A percentile compares a stretch with the other conserved stretches of the same genome.
phyloP scores from a whole-genome alignment of 768 basidiomycete species.

The Leccinum disarticulatum region DNA sequence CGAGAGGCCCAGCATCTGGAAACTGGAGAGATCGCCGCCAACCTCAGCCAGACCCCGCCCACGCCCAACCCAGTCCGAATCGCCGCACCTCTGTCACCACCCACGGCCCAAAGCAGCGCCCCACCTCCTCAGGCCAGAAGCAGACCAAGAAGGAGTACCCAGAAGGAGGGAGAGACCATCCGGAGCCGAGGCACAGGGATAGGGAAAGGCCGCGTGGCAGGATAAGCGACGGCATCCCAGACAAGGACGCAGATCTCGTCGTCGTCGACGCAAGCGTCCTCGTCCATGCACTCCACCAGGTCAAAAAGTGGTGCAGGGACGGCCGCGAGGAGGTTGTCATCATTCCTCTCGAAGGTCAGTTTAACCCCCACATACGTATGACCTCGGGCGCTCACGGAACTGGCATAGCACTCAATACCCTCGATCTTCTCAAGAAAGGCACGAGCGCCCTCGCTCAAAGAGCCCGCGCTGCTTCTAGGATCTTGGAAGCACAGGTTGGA shows the following conservation, averaged over 20 bases:
- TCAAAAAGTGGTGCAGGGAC: slow-evolving; percentile 81
- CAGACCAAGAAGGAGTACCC: slow-evolving; percentile 22
- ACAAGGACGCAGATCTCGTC: slow-evolving; percentile 71
- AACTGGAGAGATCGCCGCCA: slow-evolving; percentile 62
- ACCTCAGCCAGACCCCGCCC: slow-evolving; percentile 16
- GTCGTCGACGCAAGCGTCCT: slow-evolving; percentile 83
- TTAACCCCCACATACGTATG: neutral
- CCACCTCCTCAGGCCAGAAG: slow-evolving; percentile 17
- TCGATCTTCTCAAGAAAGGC: slow-evolving; percentile 93
- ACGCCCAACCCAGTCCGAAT: slow-evolving; percentile 15
- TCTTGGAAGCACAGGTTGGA: slow-evolving; percentile 86
- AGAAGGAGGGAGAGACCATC: slow-evolving; percentile 23
- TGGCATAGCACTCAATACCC: slow-evolving; percentile 75
- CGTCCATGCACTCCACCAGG: slow-evolving; percentile 70
- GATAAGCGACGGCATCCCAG: slow-evolving; percentile 27
- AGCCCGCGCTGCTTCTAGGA: slow-evolving; percentile 84
- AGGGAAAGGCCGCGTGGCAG: slow-evolving; percentile 25
- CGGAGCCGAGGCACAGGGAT: slow-evolving; percentile 18
- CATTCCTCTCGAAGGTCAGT: slow-evolving; percentile 84
- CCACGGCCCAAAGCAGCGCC: slow-evolving; percentile 26
- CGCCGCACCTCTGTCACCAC: slow-evolving; percentile 17
- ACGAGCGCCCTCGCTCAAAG: slow-evolving; percentile 73
- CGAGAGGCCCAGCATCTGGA: slow-evolving; percentile 48
- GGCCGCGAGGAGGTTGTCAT: slow-evolving; percentile 78
- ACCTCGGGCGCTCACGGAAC: slow-evolving; percentile 9